phyloP scores from a whole-genome alignment of 148 eudicot genomes.

The Silene latifolia region DNA sequence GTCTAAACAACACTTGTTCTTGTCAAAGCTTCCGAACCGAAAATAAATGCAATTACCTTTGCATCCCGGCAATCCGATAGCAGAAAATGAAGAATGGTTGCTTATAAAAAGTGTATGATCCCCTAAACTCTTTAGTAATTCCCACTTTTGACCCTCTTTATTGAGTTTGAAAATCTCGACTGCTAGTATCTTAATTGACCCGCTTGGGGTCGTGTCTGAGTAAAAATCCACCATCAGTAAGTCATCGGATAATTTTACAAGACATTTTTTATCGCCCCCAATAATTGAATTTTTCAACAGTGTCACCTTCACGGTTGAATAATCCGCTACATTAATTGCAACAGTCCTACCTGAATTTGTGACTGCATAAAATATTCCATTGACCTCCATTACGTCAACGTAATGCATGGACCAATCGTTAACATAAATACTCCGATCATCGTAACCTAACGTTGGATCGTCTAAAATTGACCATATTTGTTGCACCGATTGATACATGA shows the following conservation, averaged over 20 bases:
- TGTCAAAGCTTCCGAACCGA: conserved; percentile 25
- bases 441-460: conserved; percentile 31
- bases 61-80: conserved; percentile 20
- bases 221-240: conserved; percentile 29
- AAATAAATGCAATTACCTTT: conserved; percentile 38
- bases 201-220: conserved; percentile 22
- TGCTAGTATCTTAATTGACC: conserved; percentile 22
- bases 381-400: conserved; percentile 28
- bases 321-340: conserved; percentile 12
- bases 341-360: conserved; percentile 37
- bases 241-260: conserved; percentile 25
- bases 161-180: conserved; percentile 29
- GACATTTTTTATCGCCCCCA: conserved; percentile 30
- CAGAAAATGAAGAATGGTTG: conserved; percentile 27
- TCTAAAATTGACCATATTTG: conserved; percentile 27
- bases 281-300: conserved; percentile 25
- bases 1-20: conserved; percentile 22
- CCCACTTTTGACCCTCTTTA: conserved; percentile 23
- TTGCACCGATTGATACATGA: conserved; percentile 22
- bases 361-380: conserved; percentile 26
- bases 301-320: neutral
- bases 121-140: conserved; percentile 20
- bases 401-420: conserved; percentile 36
- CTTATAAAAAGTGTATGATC: conserved; percentile 25
- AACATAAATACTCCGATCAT: conserved; percentile 33